phyloP scores from a whole-genome alignment of 2,329 filamentous ascomycete genomes.

The Gnomoniopsis smithogilvyi region DNA sequence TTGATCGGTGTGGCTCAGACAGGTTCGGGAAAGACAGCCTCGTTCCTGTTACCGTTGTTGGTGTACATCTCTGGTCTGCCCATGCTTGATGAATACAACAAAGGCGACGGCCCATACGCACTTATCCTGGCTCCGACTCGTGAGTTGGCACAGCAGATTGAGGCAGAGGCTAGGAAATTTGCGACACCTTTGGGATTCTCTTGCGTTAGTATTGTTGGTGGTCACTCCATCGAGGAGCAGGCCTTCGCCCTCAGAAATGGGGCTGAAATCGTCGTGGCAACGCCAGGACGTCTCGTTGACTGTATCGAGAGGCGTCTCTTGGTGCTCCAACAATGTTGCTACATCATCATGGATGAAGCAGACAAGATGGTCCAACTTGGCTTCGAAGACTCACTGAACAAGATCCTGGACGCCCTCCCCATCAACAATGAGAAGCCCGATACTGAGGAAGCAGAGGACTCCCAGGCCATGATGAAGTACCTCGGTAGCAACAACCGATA shows the following conservation, averaged over 20 bases:
- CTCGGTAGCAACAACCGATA: conserved; percentile 72
- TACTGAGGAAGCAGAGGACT: conserved; percentile 84
- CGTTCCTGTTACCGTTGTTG: conserved; percentile 86
- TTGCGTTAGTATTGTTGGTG: conserved; percentile 96
- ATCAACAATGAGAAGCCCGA: conserved; percentile 95
- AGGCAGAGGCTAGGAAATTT: conserved; percentile 90
- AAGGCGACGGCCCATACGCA: conserved; percentile 95
- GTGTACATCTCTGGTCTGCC: conserved; percentile 93
- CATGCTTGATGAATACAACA: conserved; percentile 77
- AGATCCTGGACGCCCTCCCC: conserved; percentile 91
- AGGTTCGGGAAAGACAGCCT: conserved; percentile 96
- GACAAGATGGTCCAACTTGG: conserved; percentile 99
- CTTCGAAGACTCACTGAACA: conserved; percentile 96
- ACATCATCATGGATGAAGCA: conserved; percentile 99
- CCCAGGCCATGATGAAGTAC: conserved; percentile 77
- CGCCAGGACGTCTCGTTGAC: conserved; percentile 92
- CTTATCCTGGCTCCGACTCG: conserved; percentile 94
- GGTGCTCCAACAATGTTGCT: conserved; percentile 94
- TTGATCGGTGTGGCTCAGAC: conserved; percentile 98
- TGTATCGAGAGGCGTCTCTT: conserved; percentile 91
- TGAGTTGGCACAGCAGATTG: conserved; percentile 96
- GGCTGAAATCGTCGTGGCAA: conserved; percentile 98
- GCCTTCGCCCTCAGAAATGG: conserved; percentile 85
- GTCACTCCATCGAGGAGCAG: conserved; percentile 92
- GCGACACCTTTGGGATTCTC: conserved; percentile 87